Percentiles rank a stretch among this genome's conserved stretches.
phyloP scores from a whole-genome alignment of 495 filamentous ascomycete species.

The Cryomyces minteri region DNA sequence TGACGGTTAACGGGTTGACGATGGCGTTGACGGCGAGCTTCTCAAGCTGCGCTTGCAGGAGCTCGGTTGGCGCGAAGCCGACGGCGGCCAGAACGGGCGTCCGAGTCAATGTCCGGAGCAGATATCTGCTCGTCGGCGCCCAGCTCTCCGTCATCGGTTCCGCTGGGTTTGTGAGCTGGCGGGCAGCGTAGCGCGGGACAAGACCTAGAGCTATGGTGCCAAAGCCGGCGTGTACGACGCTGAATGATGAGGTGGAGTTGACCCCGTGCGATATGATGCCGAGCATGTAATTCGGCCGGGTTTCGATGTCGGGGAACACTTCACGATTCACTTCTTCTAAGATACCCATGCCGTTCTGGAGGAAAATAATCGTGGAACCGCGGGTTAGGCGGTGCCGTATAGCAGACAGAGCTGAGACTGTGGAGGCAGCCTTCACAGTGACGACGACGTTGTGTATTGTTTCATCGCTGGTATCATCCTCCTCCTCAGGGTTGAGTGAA shows the following conservation, averaged over 20 bases:
- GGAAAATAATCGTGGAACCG: slow-evolving; percentile 56
- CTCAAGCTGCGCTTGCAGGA: slow-evolving; percentile 49
- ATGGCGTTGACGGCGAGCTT: slow-evolving; percentile 65
- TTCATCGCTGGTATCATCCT: slow-evolving; percentile 9
- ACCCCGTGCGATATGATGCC: slow-evolving; percentile 53
- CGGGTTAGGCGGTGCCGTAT: slow-evolving; percentile 49
- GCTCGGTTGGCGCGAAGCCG: slow-evolving; percentile 25
- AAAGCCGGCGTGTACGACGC: slow-evolving; percentile 41
- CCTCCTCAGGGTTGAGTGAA: neutral
- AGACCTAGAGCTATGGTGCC: slow-evolving; percentile 44
- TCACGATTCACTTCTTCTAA: slow-evolving; percentile 50
- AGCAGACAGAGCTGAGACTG: slow-evolving; percentile 32
- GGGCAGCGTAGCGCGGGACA: slow-evolving; percentile 12
- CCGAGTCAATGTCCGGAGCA: slow-evolving; percentile 18
- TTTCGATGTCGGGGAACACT: slow-evolving; percentile 44
- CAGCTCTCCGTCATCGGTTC: slow-evolving; percentile 6
- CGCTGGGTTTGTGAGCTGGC: neutral
- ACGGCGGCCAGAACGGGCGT: slow-evolving; percentile 24
- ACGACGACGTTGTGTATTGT: slow-evolving; percentile 65
- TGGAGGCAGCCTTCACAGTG: slow-evolving; percentile 39
- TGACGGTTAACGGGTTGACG: slow-evolving; percentile 64
- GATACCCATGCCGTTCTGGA: slow-evolving; percentile 71
- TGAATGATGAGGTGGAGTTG: slow-evolving; percentile 31
- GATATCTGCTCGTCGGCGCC: slow-evolving; percentile 15
- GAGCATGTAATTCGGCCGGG: slow-evolving; percentile 56